Base-by-base conservation (phyloP, 768 basidiomycete species). In the Boletus barrowsii region DNA sequence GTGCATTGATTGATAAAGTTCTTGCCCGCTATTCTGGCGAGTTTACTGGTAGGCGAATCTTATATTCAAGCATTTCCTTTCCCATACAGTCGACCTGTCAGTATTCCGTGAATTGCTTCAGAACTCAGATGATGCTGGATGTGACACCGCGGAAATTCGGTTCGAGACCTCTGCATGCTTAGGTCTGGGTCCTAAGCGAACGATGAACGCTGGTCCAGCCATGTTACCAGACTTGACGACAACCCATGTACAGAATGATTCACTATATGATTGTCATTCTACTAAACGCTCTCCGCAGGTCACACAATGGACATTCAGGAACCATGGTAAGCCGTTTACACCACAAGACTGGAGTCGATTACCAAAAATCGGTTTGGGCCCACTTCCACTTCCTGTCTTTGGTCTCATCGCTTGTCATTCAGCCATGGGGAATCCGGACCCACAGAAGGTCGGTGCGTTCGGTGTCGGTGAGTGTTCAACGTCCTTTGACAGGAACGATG, bases 301-400 rank as follows among this genome's bases (percentile, higher is more conserved):
- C 7, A 2, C 10, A 3, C 44, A 53, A 14, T 53, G 51, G 45
- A 47, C 30, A 13, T 53, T 53, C 45, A 53, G 9, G 15, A 53
- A 53, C 22, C 20, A 53, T 5, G 52, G 52, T 11, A 41, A 24
- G 9, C 30, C 30, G 11, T 35, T 53, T 10, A 26, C 64, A 86
- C 1, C 10, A 4, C 1, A 47, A 18, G 52, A 53, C 32, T 53
- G 52, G 52, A 11, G 2, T 33, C 44, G 45, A 18, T 22, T 53
- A n/a, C 18, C 45, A 33, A 47, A 3, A 30, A 53, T 53, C 7
- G 52, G 52, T 53, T 14, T 14, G 45, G 18, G 10, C 10, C 17
- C 24, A 7, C 20, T 15, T 14, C 14, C 32, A 0, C 30, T 37
- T 36, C 22, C 24, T 10, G 14, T 17, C 29, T 40, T 36, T 32